Base-by-base conservation (phyloP, 768 basidiomycete species). In the Lactarius evosmus region DNA sequence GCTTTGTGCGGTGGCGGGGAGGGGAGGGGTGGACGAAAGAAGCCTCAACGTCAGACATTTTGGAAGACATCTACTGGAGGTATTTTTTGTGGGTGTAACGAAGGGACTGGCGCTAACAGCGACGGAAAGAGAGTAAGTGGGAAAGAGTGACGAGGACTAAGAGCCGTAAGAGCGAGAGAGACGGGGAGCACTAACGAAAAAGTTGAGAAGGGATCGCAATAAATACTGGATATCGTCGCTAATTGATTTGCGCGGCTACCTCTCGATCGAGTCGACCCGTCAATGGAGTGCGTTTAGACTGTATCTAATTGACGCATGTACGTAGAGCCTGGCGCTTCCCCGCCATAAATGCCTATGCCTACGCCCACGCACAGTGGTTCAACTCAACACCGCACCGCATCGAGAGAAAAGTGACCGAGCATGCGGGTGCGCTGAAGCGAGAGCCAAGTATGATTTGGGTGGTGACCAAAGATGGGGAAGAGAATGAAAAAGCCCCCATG, bases 1-100 rank as follows among this genome's bases (percentile, higher is more conserved):
- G 40, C 56, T 63, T 63, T 40, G 1, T 1, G 14, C 62, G 62
- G 14, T 56, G 62, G 16, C 32, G 56, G 2, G n/a, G 25, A 4
- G 30, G 1, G 4, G 4, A 0, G 19, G 49, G n/a, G 51, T 52
- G 49, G 22, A 62, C 29, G 40, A 32, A n/a, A 12, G 49, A 29
- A 34, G 62, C 50, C 22, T 58, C 62, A 7, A 36, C 17, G 8
- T 58, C 62, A 58, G 51, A 53, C 62, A 58, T 63, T 58, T 63
- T 63, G 7, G 62, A 63, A 46, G 30, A 56, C 57, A 63, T 55
- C 30, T 63, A 51, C 41, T 16, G 2, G 56, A n/a, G 8, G 1
- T 19, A 29, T 7, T 32, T 38, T 51, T n/a, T 27, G 44, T 27
- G 27, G 34, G 1, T 34, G 3, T 27, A 49, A 52, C 5, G 30